Evolutionary conservation across 768 basidiomycete genomes (phyloP).

Genomic region (Clitopilus passeckerianus): DNA sequence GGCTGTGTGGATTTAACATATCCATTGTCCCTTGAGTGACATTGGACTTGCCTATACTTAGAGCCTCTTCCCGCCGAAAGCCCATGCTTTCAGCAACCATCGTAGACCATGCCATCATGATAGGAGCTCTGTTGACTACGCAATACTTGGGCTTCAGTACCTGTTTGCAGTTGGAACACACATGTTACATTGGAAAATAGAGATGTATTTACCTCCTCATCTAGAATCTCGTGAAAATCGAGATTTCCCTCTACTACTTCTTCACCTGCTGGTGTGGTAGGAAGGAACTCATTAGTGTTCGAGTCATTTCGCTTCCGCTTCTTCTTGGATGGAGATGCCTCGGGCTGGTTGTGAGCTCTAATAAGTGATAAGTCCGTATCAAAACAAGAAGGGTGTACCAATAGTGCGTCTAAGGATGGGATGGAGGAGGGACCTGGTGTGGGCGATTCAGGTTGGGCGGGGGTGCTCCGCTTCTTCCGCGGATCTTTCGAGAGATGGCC

Average conservation of each 20-base stretch:
- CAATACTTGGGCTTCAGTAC: slow-evolving; percentile 53
- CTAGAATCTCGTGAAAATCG: slow-evolving; percentile 68
- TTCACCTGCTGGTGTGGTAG: slow-evolving; percentile 45
- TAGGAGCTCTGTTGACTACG: slow-evolving; percentile 85
- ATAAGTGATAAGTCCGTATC: not conserved
- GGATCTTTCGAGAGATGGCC: slow-evolving; percentile 42
- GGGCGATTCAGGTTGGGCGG: slow-evolving; percentile 4
- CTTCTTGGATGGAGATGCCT: slow-evolving; percentile 17
- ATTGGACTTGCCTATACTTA: slow-evolving; percentile 68
- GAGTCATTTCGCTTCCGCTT: slow-evolving; percentile 47
- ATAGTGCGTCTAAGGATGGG: slow-evolving; percentile 3
- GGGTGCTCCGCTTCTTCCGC: slow-evolving; percentile 12
- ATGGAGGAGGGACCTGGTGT: slow-evolving; percentile 13
- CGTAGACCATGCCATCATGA: slow-evolving; percentile 93
- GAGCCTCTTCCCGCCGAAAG: slow-evolving; percentile 83
- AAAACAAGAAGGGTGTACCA: not conserved
- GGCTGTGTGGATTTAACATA: slow-evolving; percentile 38
- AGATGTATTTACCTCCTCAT: slow-evolving; percentile 52
- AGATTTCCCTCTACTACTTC: slow-evolving; percentile 46
- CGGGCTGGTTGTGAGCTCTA: slow-evolving; percentile 33
- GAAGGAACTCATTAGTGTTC: slow-evolving; percentile 55
- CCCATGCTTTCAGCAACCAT: slow-evolving; percentile 83
- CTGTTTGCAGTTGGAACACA: slow-evolving; percentile 27
- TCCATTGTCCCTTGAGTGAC: not conserved
- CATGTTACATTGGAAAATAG: not conserved